Evolutionary conservation across 768 basidiomycete genomes (phyloP), one percentile per base, ranked within the genome.

Genomic region (Saitozyma sp.): DNA sequence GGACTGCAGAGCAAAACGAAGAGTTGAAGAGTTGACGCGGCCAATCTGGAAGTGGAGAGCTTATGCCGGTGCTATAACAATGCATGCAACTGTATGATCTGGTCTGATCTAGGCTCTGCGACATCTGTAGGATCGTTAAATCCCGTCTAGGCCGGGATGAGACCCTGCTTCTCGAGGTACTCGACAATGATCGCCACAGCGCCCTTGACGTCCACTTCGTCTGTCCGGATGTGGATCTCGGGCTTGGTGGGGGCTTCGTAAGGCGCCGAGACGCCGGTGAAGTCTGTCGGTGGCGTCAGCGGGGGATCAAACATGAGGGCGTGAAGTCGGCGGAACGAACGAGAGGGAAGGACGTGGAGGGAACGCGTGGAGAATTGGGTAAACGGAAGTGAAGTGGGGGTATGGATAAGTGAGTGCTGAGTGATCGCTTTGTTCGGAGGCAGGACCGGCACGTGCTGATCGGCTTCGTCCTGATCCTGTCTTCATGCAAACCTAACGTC

Each of bases 181-280:
- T 87, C 83, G 40, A 85, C 84, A 77, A 98, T 92, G 58, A 84
- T 82, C 66, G 84, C 82, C 50, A 97, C 93, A 56, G 91, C 88
- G 59, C 88, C 86, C 20, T 84, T 82, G 41, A 98, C 88, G 69
- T 88, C 86, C 29, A 83, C 84, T 78, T 93, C 84, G 75, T 90
- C 85, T 2, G 95, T 98, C 75, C 85, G 87, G 80, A 99, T 89
- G 82, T 94, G 92, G 63, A 99, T 85, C 80, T 98, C 96, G 49
- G 96, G 88, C 13, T 81, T 81, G 59, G 83, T 83, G 16, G 96
- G 96, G 6, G 87, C 85, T 80, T 98, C 96, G 79, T 98, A 98
- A 16, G 96, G 96, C 6, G 96, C 92, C 19, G 92, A 94, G 77
- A 98, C 89, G 8, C 96, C 96, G 52, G 96, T 98, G 81, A 99